Conservation (phyloP, 768 basidiomycete species). For the Boletus pseudopeckii region DNA sequence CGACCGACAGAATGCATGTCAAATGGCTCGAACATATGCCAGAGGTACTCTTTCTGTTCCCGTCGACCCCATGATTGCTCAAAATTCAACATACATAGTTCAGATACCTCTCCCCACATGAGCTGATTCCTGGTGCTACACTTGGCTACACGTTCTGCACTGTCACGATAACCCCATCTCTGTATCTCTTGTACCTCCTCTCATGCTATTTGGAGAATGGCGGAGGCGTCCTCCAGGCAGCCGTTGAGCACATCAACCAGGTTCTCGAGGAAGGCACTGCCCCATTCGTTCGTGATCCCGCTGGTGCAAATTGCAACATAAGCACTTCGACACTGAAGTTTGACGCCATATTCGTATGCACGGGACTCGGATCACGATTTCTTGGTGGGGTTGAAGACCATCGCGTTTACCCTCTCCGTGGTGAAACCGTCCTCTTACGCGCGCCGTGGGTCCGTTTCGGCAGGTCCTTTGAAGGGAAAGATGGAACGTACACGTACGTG, state of each 20-base stretch:
- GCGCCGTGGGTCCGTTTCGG: conserved; percentile 43
- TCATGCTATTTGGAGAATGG: conserved; percentile 50
- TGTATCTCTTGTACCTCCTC: conserved; percentile 58
- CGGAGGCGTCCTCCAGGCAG: conserved; percentile 53
- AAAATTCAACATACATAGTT: conserved; percentile 11
- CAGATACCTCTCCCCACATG: conserved; percentile 35
- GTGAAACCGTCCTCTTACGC: conserved; percentile 40
- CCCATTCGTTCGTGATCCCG: not conserved
- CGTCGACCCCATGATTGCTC: not conserved
- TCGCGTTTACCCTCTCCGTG: conserved; percentile 39
- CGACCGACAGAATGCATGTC: conserved; percentile 24
- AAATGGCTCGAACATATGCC: conserved; percentile 45
- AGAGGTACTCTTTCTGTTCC: conserved; percentile 30
- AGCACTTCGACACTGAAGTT: not conserved
- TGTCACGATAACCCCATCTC: conserved; percentile 60
- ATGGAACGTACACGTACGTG: conserved; percentile 32
- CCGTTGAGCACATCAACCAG: conserved; percentile 63
- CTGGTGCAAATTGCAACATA: not conserved
- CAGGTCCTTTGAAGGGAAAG: conserved; percentile 18
- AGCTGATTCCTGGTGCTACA: conserved; percentile 39
- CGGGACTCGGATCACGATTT: conserved; percentile 52
- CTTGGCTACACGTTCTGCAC: conserved; percentile 59
- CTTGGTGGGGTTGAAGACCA: conserved; percentile 47
- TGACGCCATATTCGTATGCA: conserved; percentile 46
- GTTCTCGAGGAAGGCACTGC: conserved; percentile 29